phyloP scores from a whole-genome alignment of 1,284 basidiomycete genomes.

The Hemileia vastatrix region DNA sequence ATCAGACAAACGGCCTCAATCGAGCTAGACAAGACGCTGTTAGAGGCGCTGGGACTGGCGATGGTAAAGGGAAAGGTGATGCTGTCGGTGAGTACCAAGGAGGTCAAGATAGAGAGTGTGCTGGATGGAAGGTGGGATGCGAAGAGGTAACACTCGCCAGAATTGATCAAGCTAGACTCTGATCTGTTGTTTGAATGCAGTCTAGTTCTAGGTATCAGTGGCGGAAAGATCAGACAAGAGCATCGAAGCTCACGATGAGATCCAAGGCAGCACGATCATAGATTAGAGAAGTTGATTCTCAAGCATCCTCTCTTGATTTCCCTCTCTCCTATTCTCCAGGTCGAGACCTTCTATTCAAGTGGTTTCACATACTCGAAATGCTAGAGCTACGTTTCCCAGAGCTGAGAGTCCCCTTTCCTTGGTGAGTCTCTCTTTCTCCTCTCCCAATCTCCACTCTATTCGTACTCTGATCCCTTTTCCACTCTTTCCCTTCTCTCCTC shows the following conservation, averaged over 20 bases:
- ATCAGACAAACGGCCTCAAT: slow-evolving; percentile 33
- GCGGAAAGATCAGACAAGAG: too few relatives aligned
- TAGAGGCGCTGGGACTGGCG: slow-evolving; percentile 29
- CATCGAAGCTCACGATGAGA: too few relatives aligned
- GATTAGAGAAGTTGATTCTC: neutral
- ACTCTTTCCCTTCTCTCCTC: neutral
- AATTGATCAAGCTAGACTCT: too few relatives aligned
- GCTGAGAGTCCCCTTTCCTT: slow-evolving; percentile 36
- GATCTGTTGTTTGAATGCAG: too few relatives aligned
- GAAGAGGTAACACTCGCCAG: too few relatives aligned
- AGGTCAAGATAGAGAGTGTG: neutral
- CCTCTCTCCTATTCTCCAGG: neutral
- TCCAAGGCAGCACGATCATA: too few relatives aligned
- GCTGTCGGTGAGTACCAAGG: slow-evolving; percentile 25
- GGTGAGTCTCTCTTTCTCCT: slow-evolving; percentile 22
- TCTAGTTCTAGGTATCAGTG: too few relatives aligned
- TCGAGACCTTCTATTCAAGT: slow-evolving; percentile 40
- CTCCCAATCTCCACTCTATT: neutral
- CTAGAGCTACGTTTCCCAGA: slow-evolving; percentile 43
- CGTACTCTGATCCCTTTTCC: neutral
- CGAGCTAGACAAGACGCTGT: slow-evolving; percentile 39
- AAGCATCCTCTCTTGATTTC: too few relatives aligned
- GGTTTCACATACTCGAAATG: slow-evolving; percentile 45
- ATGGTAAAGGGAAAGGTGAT: slow-evolving; percentile 18
- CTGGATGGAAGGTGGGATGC: neutral